Base-by-base conservation (phyloP, 2,329 filamentous ascomycete species). In the Stachybotrys echinatus region DNA sequence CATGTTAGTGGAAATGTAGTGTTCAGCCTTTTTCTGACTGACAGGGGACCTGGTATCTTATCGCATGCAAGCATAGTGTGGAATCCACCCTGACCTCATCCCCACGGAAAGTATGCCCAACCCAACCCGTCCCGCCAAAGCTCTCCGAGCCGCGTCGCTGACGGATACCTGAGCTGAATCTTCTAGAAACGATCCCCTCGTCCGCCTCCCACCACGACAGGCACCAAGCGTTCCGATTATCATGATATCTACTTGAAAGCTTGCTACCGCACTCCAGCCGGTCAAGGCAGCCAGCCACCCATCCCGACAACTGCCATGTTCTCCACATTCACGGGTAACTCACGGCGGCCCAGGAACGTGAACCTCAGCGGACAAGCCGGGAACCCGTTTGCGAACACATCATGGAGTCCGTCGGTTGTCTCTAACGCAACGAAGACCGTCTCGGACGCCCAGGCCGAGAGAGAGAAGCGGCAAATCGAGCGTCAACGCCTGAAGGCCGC, bases 301-400 rank as follows among this genome's bases (percentile, higher is more conserved):
- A n/a, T n/a, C n/a, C 27, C 27, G 27, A 34, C 48, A 58, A 60
- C 44, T n/a, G 44, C 58, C 65, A 96, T 96, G 92, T 95, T 94
- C 72, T 85, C 88, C 54, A 91, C 88, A 48, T 99, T 99, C 73
- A 94, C 89, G 21, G 94, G 94, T 59, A 89, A 74, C 70, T 89
- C 90, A 60, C 85, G 89, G 62, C 88, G 89, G 58, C 86, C 87
- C 54, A 86, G 94, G 57, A 92, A 96, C 67, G 90, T 97, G 65
- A 96, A 97, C 70, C 85, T 99, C 54, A 94, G 90, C 57, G 94
- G 91, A 54, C 87, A 92, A 59, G 83, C 82, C 56, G 75, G 76
- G 47, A 95, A 96, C 62, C 89, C 91, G 4, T 95, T 94, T 67
- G 84, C 80, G 52, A 81, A 81, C 57, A 77, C 77, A 27, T 74